Evolutionary conservation across 2,329 filamentous ascomycete genomes (phyloP).

Genomic region (Aspergillus ochraceoroseus): DNA sequence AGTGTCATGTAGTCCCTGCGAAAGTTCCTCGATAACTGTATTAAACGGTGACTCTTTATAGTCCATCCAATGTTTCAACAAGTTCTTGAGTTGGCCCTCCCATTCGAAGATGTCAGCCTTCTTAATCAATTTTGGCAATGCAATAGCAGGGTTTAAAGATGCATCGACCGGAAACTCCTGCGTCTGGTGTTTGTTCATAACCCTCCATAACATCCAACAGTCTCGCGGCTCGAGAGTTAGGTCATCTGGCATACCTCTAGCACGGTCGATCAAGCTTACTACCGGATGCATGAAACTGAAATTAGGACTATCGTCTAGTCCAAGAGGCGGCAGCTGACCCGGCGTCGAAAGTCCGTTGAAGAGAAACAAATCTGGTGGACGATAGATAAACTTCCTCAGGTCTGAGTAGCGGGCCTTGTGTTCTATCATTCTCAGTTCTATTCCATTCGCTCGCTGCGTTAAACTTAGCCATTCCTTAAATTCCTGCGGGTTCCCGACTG

Average conservation of each 20-base stretch:
- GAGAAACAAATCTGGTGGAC: constrained; percentile 45
- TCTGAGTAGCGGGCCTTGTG: constrained; percentile 70
- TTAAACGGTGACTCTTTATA: constrained; percentile 52
- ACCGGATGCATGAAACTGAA: constrained; percentile 64
- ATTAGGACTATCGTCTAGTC: constrained; percentile 46
- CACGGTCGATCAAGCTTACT: constrained; percentile 56
- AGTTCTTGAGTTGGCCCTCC: constrained; percentile 57
- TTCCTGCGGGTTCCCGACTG: constrained; percentile 67
- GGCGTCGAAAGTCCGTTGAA: constrained; percentile 51
- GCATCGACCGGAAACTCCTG: constrained; percentile 45
- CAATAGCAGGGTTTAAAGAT: constrained; percentile 30
- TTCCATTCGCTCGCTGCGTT: constrained; percentile 60
- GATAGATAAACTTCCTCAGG: constrained; percentile 67
- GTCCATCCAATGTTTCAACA: constrained; percentile 58
- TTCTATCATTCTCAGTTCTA: constrained; percentile 62
- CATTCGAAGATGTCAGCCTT: constrained; percentile 64
- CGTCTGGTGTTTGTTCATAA: constrained; percentile 57
- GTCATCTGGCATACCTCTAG: constrained; percentile 62
- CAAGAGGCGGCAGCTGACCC: constrained; percentile 32
- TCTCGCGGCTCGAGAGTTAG: constrained; percentile 66
- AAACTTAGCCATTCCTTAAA: constrained; percentile 64
- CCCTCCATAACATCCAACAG: constrained; percentile 61
- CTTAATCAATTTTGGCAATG: constrained; percentile 52
- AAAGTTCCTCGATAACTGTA: constrained; percentile 48
- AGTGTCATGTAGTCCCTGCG: too few relatives aligned